Evolutionary conservation across 2,329 filamentous ascomycete genomes (phyloP), one percentile per base, ranked within the genome.

Genomic region (Xylariaceae sp.): DNA sequence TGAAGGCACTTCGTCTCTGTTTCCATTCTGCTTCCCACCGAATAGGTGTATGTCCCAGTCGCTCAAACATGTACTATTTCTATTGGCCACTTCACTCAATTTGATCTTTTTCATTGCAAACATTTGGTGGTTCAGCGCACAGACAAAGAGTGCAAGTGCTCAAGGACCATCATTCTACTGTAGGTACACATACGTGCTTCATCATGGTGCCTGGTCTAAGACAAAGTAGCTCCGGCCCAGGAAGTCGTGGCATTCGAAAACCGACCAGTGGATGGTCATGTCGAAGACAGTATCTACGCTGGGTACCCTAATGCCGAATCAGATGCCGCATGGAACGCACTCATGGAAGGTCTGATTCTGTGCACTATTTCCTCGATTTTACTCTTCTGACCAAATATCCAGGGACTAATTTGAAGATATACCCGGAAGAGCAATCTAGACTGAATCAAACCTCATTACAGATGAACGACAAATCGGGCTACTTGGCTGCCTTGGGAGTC

Each of bases 401-500:
- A 51, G 49, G 49, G 5, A 53, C 40, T 14, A 49, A 46, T 13
- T 3, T 53, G 1, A 48, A 49, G 38, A 43, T 50, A 2, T 14
- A 33, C 16, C 42, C 42, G 3, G 47, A 49, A 1, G 51, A 54
- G 17, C 31, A 47, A 31, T 19, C 12, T 17, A 45, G n/a, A 19
- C 28, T 50, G 18, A 31, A 31, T 1, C 7, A 31, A 18, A 19
- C 39, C 16, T 54, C 47, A 12, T 22, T 54, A 6, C 38, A 38
- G 19, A 12, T 54, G 18, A 31, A 31, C 6, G 51, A 50, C 19
- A 48, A 48, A 3, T 47, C 51, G 9, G 51, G 51, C 13, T 54
- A 47, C 36, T 14, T 51, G 5, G 51, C 11, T 12, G 4, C 33
- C 5, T 22, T 54, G 17, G 47, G 38, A 6, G 51, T 47, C 9